Percentiles rank a stretch among this genome's conserved stretches.
phyloP scores from a whole-genome alignment of 1,284 basidiomycete species.

The Marasmius fiardii region DNA sequence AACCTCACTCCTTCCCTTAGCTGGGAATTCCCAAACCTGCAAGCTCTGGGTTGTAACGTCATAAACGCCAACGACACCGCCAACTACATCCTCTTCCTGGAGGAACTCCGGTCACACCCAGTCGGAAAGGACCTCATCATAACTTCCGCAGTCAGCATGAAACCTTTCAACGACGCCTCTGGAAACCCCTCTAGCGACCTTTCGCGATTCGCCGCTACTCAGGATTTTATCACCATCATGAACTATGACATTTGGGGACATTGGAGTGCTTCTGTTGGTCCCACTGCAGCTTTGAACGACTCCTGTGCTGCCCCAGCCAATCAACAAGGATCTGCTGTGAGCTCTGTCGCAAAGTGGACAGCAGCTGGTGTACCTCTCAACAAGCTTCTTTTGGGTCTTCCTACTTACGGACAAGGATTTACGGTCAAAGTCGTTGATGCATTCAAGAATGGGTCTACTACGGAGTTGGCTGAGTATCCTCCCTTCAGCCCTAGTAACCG shows the following conservation, averaged over 20 bases:
- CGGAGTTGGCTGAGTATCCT: background rate
- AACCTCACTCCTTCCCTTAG: constrained; percentile 27
- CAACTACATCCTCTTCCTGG: constrained; percentile 43
- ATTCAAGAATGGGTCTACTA: background rate
- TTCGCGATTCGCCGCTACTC: constrained; percentile 28
- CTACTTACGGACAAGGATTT: constrained; percentile 2
- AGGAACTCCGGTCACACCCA: constrained; percentile 40
- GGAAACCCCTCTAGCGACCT: constrained; percentile 56
- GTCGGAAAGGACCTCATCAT: constrained; percentile 44
- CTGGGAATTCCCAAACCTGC: constrained; percentile 66
- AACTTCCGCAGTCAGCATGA: constrained; percentile 53
- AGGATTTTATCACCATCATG: constrained; percentile 8
- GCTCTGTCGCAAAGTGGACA: constrained; percentile 51
- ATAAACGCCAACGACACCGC: constrained; percentile 40
- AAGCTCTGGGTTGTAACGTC: constrained; percentile 45
- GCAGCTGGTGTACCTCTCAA: background rate
- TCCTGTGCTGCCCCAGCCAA: constrained; percentile 59
- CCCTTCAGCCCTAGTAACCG: background rate
- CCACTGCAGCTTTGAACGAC: constrained; percentile 85
- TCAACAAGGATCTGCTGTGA: constrained; percentile 71
- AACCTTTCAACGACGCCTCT: constrained; percentile 49
- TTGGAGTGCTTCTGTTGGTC: constrained; percentile 43
- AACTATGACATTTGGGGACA: constrained; percentile 12
- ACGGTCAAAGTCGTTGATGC: constrained; percentile 1
- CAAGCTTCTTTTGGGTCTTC: constrained; percentile 1